phyloP scores from a whole-genome alignment of 1,139 yeast species.

The Saccharomyces hybrid region DNA sequence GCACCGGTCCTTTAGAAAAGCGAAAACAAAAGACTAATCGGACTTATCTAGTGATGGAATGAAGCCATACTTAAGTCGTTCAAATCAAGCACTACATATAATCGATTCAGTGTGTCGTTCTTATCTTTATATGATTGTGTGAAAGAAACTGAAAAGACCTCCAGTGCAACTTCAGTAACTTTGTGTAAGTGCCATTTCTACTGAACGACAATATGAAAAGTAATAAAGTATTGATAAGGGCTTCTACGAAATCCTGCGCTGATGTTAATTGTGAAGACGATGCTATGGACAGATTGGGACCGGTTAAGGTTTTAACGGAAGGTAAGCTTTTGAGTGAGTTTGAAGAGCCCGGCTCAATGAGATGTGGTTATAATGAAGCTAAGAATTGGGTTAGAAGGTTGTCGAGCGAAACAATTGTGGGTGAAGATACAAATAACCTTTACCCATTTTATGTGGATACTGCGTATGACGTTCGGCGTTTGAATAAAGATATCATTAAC shows the following conservation, averaged over 20 bases:
- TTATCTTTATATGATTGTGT: background rate
- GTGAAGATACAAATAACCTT: slow-evolving; percentile 35
- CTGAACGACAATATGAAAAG: background rate
- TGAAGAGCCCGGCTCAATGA: slow-evolving; percentile 3
- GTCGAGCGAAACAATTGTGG: slow-evolving; percentile 15
- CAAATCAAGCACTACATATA: background rate
- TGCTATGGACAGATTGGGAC: background rate
- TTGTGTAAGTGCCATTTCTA: background rate
- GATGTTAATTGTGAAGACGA: background rate
- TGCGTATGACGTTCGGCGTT: slow-evolving; percentile 75
- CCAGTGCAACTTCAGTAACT: background rate
- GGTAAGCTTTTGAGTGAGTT: background rate
- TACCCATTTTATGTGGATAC: slow-evolving; percentile 75
- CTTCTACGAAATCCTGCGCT: background rate
- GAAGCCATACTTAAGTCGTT: background rate
- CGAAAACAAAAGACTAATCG: background rate
- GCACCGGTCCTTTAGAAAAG: background rate
- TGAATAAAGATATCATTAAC: slow-evolving; percentile 65
- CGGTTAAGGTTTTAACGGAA: background rate
- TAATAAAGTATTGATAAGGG: background rate
- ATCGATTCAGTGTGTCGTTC: background rate
- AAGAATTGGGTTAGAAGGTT: slow-evolving; percentile 18
- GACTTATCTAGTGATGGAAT: background rate
- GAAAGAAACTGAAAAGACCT: background rate
- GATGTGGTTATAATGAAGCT: slow-evolving; percentile 10